Evolutionary conservation across 495 filamentous ascomycete species (phyloP).

Genomic region (Neurospora cerealis): DNA sequence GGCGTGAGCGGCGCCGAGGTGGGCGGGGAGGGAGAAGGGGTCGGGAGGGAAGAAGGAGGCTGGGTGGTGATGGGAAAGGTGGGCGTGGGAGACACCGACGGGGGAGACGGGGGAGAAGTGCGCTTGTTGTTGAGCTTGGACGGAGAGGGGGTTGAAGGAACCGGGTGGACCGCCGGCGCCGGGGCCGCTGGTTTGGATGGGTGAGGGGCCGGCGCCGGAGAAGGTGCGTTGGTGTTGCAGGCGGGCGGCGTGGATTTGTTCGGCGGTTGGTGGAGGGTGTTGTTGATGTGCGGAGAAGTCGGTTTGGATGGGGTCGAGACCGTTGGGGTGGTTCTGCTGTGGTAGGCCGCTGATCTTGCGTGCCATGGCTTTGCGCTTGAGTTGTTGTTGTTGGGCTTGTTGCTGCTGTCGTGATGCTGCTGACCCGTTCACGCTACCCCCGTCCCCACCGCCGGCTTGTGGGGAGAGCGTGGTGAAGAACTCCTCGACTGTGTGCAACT

Average conservation of each 20-base stretch:
- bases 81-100: conserved; percentile 27
- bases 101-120: conserved; percentile 36
- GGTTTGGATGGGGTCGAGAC: conserved; percentile 33
- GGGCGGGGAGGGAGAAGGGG: conserved; percentile 26
- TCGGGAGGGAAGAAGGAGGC: conserved; percentile 38
- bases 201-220: conserved; percentile 15
- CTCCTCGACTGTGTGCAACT: conserved; percentile 88
- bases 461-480: conserved; percentile 82
- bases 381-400: conserved; percentile 11
- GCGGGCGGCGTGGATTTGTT: conserved; percentile 25
- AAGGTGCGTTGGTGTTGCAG: conserved; percentile 29
- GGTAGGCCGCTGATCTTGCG: conserved; percentile 32
- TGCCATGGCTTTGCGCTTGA: conserved; percentile 35
- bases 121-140: conserved; percentile 22
- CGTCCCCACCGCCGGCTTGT: conserved; percentile 28
- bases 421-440: conserved; percentile 20
- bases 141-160: conserved; percentile 30
- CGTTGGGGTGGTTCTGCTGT: conserved; percentile 24
- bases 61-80: conserved; percentile 26
- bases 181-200: conserved; percentile 28
- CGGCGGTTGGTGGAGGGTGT: conserved; percentile 17
- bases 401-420: conserved; percentile 15
- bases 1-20: conserved; percentile 20
- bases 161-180: not conserved
- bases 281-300: conserved; percentile 21